Conservation (phyloP, 2,329 filamentous ascomycete genomes). For the Zymoseptoria pseudotritici region DNA sequence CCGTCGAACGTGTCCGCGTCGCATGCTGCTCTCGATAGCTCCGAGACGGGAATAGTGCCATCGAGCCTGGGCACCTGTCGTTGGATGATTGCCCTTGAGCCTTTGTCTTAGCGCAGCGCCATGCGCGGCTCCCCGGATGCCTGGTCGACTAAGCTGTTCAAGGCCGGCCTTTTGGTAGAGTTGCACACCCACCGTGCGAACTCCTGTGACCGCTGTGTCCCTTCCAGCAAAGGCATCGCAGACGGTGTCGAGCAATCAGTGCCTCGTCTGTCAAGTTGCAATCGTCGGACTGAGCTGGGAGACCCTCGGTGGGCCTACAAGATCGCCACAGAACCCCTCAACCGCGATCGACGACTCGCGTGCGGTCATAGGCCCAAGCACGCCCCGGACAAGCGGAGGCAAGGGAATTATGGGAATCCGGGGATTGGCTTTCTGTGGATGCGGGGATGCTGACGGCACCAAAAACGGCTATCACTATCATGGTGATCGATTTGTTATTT, state of each 20-base stretch:
- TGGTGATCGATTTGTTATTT: not conserved
- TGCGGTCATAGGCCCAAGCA: not conserved
- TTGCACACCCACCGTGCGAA: not conserved
- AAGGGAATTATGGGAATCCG: not conserved
- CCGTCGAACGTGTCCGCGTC: slow-evolving; percentile 1
- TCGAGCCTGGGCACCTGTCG: slow-evolving; percentile 14
- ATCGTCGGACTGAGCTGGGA: no score
- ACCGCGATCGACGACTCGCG: not conserved
- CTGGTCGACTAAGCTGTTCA: slow-evolving; percentile 1
- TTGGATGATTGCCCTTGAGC: slow-evolving; percentile 16
- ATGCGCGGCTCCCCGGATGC: slow-evolving; percentile 11
- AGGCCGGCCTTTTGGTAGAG: not conserved
- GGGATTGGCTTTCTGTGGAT: not conserved
- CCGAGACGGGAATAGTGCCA: slow-evolving; percentile 17
- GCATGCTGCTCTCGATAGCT: slow-evolving; percentile 14
- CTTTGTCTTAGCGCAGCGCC: slow-evolving; percentile 6
- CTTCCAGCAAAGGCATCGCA: not conserved
- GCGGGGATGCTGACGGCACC: not conserved
- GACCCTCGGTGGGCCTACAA: not conserved
- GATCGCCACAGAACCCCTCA: not conserved
- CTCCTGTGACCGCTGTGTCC: not conserved
- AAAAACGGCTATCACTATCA: not conserved
- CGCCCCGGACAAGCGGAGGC: not conserved
- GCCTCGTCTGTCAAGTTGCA: not conserved
- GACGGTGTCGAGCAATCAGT: not conserved